Evolutionary conservation across 2,329 filamentous ascomycete species (phyloP).

Genomic region (Exserohilum turcica): DNA sequence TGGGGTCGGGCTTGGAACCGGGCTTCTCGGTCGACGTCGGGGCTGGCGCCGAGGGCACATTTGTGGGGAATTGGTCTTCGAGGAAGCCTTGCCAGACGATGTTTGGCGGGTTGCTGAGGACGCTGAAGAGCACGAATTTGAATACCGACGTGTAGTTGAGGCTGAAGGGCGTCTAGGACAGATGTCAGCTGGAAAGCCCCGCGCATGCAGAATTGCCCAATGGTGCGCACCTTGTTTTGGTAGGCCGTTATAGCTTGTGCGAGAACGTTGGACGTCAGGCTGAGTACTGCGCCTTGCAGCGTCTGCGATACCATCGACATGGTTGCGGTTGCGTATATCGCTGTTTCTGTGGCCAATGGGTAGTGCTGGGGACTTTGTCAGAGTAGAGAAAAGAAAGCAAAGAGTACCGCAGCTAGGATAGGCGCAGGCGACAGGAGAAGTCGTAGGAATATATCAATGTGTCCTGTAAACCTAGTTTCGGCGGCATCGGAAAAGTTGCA

Average conservation of each 20-base stretch:
- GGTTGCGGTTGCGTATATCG: slow-evolving; percentile 2
- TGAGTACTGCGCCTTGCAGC: slow-evolving; percentile 68
- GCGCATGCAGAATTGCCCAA: not conserved
- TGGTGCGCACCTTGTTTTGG: slow-evolving; percentile 59
- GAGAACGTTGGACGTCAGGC: slow-evolving; percentile 71
- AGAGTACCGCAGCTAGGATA: not conserved
- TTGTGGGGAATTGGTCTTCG: slow-evolving; percentile 73
- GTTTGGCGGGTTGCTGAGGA: slow-evolving; percentile 79
- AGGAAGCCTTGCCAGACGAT: slow-evolving; percentile 84
- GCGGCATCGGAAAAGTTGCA: slow-evolving; percentile 8
- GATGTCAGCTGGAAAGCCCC: slow-evolving; percentile 12
- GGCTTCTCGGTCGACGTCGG: slow-evolving; percentile 34
- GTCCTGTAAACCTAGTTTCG: slow-evolving; percentile 8
- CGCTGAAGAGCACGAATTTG: slow-evolving; percentile 76
- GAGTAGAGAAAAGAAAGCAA: not conserved
- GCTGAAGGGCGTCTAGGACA: slow-evolving; percentile 59
- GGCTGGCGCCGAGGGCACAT: slow-evolving; percentile 39
- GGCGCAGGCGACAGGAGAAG: not conserved
- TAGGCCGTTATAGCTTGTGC: slow-evolving; percentile 73
- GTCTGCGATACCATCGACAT: slow-evolving; percentile 47
- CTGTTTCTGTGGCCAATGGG: not conserved
- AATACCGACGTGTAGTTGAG: slow-evolving; percentile 72
- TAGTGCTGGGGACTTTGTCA: not conserved
- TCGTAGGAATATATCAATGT: slow-evolving; percentile 9
- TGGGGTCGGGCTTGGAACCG: slow-evolving; percentile 34